phyloP scores from a whole-genome alignment of 768 basidiomycete species.

The Amanita rimosa region DNA sequence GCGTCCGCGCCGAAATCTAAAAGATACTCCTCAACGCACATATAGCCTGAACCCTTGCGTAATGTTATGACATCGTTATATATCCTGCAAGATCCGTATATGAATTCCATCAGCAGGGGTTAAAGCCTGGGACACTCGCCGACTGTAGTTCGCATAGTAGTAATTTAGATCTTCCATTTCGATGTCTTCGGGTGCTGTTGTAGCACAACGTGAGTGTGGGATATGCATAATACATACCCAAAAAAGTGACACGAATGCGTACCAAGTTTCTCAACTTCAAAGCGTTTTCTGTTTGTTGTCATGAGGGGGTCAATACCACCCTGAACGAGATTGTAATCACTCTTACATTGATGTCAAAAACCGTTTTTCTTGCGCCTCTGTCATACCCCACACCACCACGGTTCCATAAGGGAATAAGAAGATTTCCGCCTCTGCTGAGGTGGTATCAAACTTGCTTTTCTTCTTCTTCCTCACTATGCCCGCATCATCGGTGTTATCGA shows the following conservation, averaged over 20 bases:
- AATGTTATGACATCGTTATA: slow-evolving; percentile 97
- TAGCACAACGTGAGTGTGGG: slow-evolving; percentile 3
- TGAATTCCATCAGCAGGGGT: neutral
- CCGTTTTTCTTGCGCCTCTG: slow-evolving; percentile 81
- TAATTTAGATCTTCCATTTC: slow-evolving; percentile 98
- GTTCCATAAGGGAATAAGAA: slow-evolving; percentile 93
- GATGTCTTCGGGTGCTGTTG: slow-evolving; percentile 73
- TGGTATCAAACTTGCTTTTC: slow-evolving; percentile 56
- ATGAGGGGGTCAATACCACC: slow-evolving; percentile 9
- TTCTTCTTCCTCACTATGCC: slow-evolving; percentile 31
- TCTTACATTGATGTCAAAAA: slow-evolving; percentile 87
- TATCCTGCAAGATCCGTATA: slow-evolving; percentile 37
- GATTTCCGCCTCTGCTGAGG: slow-evolving; percentile 70
- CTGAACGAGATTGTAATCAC: no score
- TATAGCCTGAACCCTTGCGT: slow-evolving; percentile 89
- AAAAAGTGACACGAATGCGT: slow-evolving; percentile 3
- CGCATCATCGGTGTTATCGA: slow-evolving; percentile 20
- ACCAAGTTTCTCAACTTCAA: slow-evolving; percentile 85
- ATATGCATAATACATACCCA: neutral
- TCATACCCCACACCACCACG: slow-evolving; percentile 97
- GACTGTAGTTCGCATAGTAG: slow-evolving; percentile 94
- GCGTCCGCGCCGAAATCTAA: slow-evolving; percentile 7
- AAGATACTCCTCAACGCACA: slow-evolving; percentile 39
- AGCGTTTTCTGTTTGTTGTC: slow-evolving; percentile 72
- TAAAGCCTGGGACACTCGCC: slow-evolving; percentile 33